Percentiles rank a stretch among this genome's conserved stretches.
Conservation (phyloP, 306 rosid species). For the Castanea mollissima region DNA sequence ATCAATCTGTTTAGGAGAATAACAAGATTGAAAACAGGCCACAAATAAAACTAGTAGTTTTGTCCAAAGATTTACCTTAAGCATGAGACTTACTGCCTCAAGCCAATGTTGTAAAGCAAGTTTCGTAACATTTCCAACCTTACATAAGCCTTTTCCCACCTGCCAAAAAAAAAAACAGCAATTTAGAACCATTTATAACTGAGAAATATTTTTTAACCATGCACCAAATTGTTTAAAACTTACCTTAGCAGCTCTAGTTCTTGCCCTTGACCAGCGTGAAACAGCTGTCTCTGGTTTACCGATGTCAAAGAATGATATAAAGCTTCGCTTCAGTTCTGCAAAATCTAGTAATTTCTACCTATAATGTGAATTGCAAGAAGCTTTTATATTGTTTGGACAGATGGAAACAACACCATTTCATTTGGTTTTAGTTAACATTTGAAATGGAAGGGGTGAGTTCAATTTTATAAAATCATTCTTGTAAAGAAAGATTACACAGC, state of each 20-base stretch:
- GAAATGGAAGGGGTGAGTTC: too few species aligned
- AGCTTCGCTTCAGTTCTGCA: slow-evolving; percentile 74
- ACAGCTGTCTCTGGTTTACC: slow-evolving; percentile 63
- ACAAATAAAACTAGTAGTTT: slow-evolving; percentile 11
- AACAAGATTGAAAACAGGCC: slow-evolving; percentile 2
- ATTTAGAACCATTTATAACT: slow-evolving; percentile 16
- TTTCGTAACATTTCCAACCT: slow-evolving; percentile 71
- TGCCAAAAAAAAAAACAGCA: slow-evolving; percentile 19
- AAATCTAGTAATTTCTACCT: slow-evolving; percentile 90
- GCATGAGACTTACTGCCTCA: slow-evolving; percentile 69
- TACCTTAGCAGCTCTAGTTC: slow-evolving; percentile 84
- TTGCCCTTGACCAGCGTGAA: slow-evolving; percentile 85
- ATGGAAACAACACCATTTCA: background rate
- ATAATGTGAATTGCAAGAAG: slow-evolving; percentile 12
- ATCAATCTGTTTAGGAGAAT: slow-evolving; percentile 56
- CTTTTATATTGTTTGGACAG: background rate
- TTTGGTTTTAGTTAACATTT: background rate
- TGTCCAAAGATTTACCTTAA: slow-evolving; percentile 2
- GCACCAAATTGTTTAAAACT: background rate
- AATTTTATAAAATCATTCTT: background rate
- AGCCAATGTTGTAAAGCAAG: slow-evolving; percentile 93
- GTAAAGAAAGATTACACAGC: background rate
- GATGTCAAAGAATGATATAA: slow-evolving; percentile 81
- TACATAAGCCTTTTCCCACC: slow-evolving; percentile 86
- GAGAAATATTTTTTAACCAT: background rate